Evolutionary conservation across 2,329 filamentous ascomycete genomes (phyloP), one percentile per base, ranked within the genome.

Genomic region (Coniochaeta prunicola): DNA sequence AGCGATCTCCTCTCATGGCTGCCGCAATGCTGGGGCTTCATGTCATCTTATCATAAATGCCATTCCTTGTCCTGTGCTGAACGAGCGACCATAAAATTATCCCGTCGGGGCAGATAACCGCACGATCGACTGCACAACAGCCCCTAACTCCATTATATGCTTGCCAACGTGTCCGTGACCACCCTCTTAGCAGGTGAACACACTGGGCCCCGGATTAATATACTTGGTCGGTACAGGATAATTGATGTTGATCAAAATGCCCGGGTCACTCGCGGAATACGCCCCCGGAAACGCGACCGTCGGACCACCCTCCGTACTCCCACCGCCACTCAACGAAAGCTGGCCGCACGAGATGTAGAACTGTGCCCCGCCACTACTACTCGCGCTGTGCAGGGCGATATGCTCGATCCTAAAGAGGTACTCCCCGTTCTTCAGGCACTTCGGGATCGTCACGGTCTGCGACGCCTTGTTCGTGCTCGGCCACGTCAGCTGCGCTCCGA

Each of bases 321-420:
- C 70, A 33, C 69, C 69, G 21, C 64, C 67, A 1, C 63, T 66
- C 4, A 73, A 64, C 24, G 66, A 62, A 30, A 72, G 60, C 61
- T 73, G 70, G 17, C 64, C 69, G 59, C 70, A 72, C 21, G 63
- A 63, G 10, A 70, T 62, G 59, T 70, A 72, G 48, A 71, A 69
- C 65, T 73, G 69, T 10, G 70, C 70, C 15, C 70, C 70, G 42
- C 68, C 66, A 5, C 66, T 64, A 7, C 42, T 58, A 33, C 71
- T 66, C 4, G 71, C 69, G 10, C 65, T 64, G 60, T 73, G 71
- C n/a, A 73, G 64, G 3, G 67, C 70, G 57, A 73, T 66, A 31
- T 69, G 69, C 58, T 73, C 71, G 5, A 72, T 68, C 42, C 72
- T 68, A 26, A 73, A 64, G 1, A 74, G 68, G 60, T 74, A 74